Conservation (phyloP, 495 filamentous ascomycete species). For the Zalerion maritima region DNA sequence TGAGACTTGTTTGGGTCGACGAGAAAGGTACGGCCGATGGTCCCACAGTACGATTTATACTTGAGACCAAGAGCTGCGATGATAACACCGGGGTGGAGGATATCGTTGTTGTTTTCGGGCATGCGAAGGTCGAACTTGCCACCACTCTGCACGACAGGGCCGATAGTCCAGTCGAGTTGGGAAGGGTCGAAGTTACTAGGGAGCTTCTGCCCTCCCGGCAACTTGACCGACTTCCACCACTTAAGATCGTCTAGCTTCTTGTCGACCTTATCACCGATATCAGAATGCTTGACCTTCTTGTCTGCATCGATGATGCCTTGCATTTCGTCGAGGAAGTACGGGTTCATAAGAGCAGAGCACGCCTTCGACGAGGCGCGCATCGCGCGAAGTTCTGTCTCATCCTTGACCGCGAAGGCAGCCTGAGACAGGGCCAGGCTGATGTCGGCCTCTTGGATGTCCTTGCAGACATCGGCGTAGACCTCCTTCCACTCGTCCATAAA, state of each 20-base stretch:
- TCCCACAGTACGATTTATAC: constrained; percentile 86
- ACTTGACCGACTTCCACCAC: constrained; percentile 71
- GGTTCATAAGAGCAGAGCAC: constrained; percentile 79
- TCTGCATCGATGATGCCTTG: constrained; percentile 85
- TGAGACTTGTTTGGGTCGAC: constrained; percentile 93
- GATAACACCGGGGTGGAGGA: constrained; percentile 87
- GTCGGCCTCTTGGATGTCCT: constrained; percentile 82
- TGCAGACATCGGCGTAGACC: constrained; percentile 53
- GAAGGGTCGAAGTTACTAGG: constrained; percentile 76
- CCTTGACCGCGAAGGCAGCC: constrained; percentile 84
- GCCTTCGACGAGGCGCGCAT: constrained; percentile 89
- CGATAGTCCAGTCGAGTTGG: constrained; percentile 86
- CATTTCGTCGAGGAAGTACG: constrained; percentile 96
- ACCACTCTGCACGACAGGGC: constrained; percentile 87
- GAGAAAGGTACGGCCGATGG: constrained; percentile 83
- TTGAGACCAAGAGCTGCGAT: constrained; percentile 78
- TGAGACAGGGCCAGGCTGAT: constrained; percentile 66
- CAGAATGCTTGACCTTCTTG: constrained; percentile 86
- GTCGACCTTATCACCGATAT: constrained; percentile 69
- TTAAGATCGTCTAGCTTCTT: constrained; percentile 82
- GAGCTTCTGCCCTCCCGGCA: constrained; percentile 54
- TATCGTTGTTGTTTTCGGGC: constrained; percentile 58
- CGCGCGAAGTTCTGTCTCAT: constrained; percentile 82
- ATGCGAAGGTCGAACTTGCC: constrained; percentile 85
- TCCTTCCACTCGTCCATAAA: constrained; percentile 96